These are phyloP conservation scores for Globisporangium parvum DNA, from an alignment of 352 stramenopile species.

Conservation along the genomic window DNA sequence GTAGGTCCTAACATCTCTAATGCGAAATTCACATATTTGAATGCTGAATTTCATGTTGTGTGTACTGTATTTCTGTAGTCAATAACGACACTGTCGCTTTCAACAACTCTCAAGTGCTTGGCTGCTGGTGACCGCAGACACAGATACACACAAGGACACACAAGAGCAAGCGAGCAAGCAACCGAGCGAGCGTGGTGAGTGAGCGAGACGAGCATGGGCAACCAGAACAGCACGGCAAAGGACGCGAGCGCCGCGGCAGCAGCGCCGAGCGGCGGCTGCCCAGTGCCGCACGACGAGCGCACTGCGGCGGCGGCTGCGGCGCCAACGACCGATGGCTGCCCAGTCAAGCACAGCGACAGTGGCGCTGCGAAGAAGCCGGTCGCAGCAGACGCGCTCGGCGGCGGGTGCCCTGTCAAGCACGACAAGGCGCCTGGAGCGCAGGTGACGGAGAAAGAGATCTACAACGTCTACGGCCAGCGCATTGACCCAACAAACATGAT, in stretches of 20 bases:
- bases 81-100: too few relatives aligned
- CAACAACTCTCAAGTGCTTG: too few relatives aligned
- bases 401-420: conserved; percentile 53
- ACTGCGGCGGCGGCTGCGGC: conserved; percentile 4
- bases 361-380: conserved; percentile 11
- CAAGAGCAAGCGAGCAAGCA: not conserved
- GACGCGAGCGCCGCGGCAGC: conserved; percentile 3
- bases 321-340: conserved; percentile 36
- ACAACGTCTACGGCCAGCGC: conserved; percentile 97
- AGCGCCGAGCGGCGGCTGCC: conserved; percentile 23
- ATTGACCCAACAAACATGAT: conserved; percentile 99
- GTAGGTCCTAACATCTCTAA: too few relatives aligned
- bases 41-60: too few relatives aligned
- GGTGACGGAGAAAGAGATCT: conserved; percentile 54
- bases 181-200: not conserved
- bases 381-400: conserved; percentile 20
- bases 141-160: conserved; percentile 1
- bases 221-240: conserved; percentile 46
- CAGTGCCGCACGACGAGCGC: conserved; percentile 43
- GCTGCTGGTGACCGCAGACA: not conserved
- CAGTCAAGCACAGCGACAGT: conserved; percentile 53
- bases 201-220: conserved; percentile 39
- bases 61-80: too few relatives aligned
- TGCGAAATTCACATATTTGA: too few relatives aligned
- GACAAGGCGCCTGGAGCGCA: conserved; percentile 16